phyloP scores from a whole-genome alignment of 164 flowering plant genomes.

The Aristolochia fimbriata region DNA sequence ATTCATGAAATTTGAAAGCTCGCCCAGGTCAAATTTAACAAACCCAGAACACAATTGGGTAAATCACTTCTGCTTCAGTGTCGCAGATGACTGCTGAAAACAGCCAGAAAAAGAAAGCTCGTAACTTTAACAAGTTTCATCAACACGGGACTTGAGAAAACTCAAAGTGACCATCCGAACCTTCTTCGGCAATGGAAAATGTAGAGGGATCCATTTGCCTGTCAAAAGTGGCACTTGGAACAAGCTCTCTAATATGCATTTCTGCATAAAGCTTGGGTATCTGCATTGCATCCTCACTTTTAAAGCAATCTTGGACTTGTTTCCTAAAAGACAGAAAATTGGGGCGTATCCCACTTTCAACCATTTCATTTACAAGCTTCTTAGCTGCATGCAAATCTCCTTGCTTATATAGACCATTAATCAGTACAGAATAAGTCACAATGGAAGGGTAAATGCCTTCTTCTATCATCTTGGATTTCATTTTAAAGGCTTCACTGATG shows the following conservation, averaged over 20 bases:
- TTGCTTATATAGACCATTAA: constrained; percentile 30
- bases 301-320: constrained; percentile 19
- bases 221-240: background rate
- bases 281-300: constrained; percentile 12
- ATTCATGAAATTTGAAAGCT: no score
- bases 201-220: background rate
- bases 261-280: constrained; percentile 16
- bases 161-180: no score
- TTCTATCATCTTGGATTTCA: constrained; percentile 47
- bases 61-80: no score
- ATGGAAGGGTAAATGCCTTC: constrained; percentile 45
- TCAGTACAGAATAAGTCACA: constrained; percentile 40
- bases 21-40: no score
- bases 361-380: constrained; percentile 38
- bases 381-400: constrained; percentile 29
- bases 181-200: background rate
- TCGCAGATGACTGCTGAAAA: no score
- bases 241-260: constrained; percentile 7
- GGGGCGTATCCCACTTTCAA: constrained; percentile 17
- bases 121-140: no score
- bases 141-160: no score
- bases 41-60: no score
- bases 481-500: constrained; percentile 36
- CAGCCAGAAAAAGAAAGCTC: no score
- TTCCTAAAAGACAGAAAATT: constrained; percentile 15